Percentiles rank a stretch among this genome's conserved stretches.
These are phyloP conservation scores for Hypomontagnella submonticulosa DNA, from an alignment of 495 filamentous ascomycete species.

Conservation along the genomic window DNA sequence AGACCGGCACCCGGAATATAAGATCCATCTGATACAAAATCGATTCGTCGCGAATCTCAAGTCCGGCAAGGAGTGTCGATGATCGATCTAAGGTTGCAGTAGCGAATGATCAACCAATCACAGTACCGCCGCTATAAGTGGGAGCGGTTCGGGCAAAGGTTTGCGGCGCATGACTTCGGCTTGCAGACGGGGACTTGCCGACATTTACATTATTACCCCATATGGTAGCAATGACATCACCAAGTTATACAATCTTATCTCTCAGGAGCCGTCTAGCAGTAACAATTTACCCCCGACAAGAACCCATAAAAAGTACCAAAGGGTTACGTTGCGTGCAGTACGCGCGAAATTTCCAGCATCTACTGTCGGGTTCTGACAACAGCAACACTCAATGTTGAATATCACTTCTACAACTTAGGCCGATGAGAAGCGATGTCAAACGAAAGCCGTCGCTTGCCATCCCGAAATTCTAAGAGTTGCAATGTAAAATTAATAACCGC, in stretches of 20 bases:
- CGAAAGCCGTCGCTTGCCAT: slow-evolving; percentile 11
- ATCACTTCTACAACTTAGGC: slow-evolving; percentile 10
- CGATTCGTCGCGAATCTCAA: too few species aligned
- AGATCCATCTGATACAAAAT: too few species aligned
- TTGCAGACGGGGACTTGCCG: slow-evolving; percentile 26
- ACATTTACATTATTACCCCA: slow-evolving; percentile 13
- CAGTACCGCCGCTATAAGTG: slow-evolving; percentile 13
- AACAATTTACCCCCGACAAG: slow-evolving; percentile 4
- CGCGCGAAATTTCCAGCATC: slow-evolving; percentile 36
- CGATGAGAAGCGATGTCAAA: slow-evolving; percentile 35
- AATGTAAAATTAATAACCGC: slow-evolving; percentile 8
- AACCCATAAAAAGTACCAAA: background rate
- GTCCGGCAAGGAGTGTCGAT: slow-evolving; percentile 6
- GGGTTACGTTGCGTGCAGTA: slow-evolving; percentile 13
- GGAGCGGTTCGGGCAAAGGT: slow-evolving; percentile 9
- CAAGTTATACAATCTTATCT: slow-evolving; percentile 19
- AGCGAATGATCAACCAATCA: slow-evolving; percentile 3
- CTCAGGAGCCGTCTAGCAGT: background rate
- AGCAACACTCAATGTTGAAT: too few species aligned
- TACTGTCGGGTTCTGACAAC: slow-evolving; percentile 23
- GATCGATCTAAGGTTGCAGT: slow-evolving; percentile 1
- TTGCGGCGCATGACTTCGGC: slow-evolving; percentile 28
- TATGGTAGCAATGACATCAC: slow-evolving; percentile 39
- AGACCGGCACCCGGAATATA: too few species aligned
- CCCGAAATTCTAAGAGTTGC: background rate